These are phyloP conservation scores for Daldinia sp. DNA, from an alignment of 2,329 filamentous ascomycete genomes.

Conservation along the genomic window DNA sequence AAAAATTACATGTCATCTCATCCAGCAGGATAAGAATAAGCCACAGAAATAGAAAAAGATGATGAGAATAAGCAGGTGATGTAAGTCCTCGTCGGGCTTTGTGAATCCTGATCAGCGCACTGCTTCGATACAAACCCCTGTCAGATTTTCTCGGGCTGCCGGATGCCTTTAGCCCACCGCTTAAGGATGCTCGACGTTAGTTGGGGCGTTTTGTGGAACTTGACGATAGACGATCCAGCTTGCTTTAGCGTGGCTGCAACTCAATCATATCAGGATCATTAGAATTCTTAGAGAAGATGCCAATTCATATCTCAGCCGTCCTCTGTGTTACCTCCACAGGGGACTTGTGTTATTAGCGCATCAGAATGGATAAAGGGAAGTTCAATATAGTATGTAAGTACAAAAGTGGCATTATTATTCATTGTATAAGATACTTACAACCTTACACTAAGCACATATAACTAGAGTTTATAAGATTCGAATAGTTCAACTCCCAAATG, in stretches of 20 bases:
- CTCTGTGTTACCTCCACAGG: not conserved
- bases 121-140: constrained; percentile 33
- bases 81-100: constrained; percentile 8
- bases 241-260: constrained; percentile 17
- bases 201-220: constrained; percentile 23
- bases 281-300: constrained; percentile 46
- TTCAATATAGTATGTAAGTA: not conserved
- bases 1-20: not conserved
- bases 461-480: not conserved
- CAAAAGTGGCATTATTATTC: not conserved
- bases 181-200: constrained; percentile 7
- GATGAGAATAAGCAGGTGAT: not conserved
- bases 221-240: constrained; percentile 14
- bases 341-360: constrained; percentile 8
- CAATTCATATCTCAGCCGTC: constrained; percentile 30
- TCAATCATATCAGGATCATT: constrained; percentile 42
- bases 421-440: constrained; percentile 12
- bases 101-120: constrained; percentile 34
- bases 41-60: not conserved
- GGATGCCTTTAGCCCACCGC: constrained; percentile 27
- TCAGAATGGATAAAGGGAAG: constrained; percentile 11
- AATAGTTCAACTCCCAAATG: not conserved
- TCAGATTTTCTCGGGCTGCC: constrained; percentile 28
- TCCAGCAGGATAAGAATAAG: constrained; percentile 8
- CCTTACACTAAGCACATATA: not conserved